Evolutionary conservation across 768 basidiomycete species (phyloP), one percentile per base, ranked within the genome.

Genomic region (Tulasnella sp.): DNA sequence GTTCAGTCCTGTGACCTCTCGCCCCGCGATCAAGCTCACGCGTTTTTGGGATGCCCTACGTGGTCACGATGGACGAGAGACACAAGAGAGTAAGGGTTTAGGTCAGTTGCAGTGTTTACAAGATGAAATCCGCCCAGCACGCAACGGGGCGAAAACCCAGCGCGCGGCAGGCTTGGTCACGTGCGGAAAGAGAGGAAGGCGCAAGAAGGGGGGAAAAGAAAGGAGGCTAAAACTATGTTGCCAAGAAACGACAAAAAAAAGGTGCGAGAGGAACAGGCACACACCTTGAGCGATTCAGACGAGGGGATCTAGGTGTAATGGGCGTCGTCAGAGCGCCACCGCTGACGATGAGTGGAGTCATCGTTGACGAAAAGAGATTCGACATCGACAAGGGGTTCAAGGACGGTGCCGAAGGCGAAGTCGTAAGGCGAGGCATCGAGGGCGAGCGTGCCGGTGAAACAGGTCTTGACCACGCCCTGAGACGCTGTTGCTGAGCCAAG

Each of bases 351-450:
- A 76, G 46, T 36, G 75, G 75, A 34, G 75, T 76, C 42, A 76
- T 31, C 38, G 75, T 42, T 21, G 31, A 38, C 34, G 39, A 36
- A 18, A 76, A 76, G 21, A 36, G 21, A 34, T 39, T 52, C 1
- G 36, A 48, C n/a, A 27, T 46, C 39, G 36, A 21, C 36, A 72
- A 72, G 18, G 36, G 39, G 38, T 42, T 52, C 24, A 76, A 52
- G 48, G 79, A 72, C 40, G 78, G 79, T 24, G 79, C 52, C 36
- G 74, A 68, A n/a, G 68, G 62, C n/a, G 81, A 72, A 0, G 44
- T 71, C 16, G 73, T n/a, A 31, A 74, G 56, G 3, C 62, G 4
- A 44, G 91, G 88, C 31, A 89, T 88, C 16, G 90, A 88, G 2
- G 75, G 75, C 31, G 75, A 76, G 31, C 75, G 75, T 10, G 48